Conservation (phyloP, 495 filamentous ascomycete genomes). For the Cercophora scortea region DNA sequence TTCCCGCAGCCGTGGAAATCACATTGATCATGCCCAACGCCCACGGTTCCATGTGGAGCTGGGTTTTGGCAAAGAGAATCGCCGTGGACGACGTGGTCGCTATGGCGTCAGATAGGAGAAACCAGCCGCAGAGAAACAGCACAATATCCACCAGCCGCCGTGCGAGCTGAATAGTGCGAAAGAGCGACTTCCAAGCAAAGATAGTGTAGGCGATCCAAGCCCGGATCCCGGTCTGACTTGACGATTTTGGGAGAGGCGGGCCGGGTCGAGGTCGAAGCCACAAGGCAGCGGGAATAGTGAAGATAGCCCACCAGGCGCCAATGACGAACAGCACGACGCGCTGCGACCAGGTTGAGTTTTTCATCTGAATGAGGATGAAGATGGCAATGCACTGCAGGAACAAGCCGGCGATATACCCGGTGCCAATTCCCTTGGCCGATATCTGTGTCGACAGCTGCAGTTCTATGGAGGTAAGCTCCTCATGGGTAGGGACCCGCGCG, state of each 20-base stretch:
- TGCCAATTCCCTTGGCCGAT: conserved; percentile 82
- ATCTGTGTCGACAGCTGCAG: conserved; percentile 74
- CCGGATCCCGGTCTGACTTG: conserved; percentile 15
- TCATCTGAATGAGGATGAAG: conserved; percentile 55
- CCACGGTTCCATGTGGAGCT: conserved; percentile 80
- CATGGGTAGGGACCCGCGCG: conserved; percentile 24
- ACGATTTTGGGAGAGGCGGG: conserved; percentile 54
- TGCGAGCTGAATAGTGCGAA: conserved; percentile 69
- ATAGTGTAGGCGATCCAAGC: conserved; percentile 55
- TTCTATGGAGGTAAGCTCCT: conserved; percentile 52
- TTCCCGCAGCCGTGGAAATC: conserved; percentile 72
- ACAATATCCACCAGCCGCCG: conserved; percentile 75
- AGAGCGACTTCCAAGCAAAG: conserved; percentile 81
- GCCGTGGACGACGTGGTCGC: conserved; percentile 93
- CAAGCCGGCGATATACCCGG: conserved; percentile 79
- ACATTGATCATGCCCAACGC: conserved; percentile 91
- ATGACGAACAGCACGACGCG: conserved; percentile 79
- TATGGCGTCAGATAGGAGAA: conserved; percentile 86
- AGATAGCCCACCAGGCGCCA: conserved; percentile 90
- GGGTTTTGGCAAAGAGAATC: conserved; percentile 90
- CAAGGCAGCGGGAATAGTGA: conserved; percentile 80
- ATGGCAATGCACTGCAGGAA: conserved; percentile 74
- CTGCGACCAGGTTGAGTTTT: conserved; percentile 69
- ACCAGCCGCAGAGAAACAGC: conserved; percentile 88
- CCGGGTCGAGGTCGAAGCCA: conserved; percentile 91